phyloP scores from a whole-genome alignment of 2,329 filamentous ascomycete species.

The Fusarium poae region DNA sequence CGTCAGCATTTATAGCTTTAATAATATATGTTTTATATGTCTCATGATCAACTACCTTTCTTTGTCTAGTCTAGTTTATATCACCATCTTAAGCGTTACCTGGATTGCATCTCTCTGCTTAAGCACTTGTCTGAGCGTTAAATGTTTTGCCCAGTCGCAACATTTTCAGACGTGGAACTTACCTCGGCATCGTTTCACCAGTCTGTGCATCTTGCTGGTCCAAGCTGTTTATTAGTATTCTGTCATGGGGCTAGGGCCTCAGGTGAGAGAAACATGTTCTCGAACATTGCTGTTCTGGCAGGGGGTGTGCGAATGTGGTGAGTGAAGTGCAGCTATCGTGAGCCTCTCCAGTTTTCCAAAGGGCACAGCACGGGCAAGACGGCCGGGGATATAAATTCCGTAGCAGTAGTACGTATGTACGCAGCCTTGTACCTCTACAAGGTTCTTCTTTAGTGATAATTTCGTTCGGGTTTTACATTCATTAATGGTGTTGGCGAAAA shows the following conservation, averaged over 20 bases:
- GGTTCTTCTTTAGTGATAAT: conserved; percentile 21
- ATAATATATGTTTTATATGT: conserved; percentile 3
- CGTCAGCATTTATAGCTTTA: conserved; percentile 1
- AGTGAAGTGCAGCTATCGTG: conserved; percentile 21
- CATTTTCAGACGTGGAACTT: conserved; percentile 10
- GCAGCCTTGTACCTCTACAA: conserved; percentile 15
- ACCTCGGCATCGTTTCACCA: conserved; percentile 35
- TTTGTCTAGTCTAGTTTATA: conserved; percentile 5
- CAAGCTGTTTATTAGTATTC: conserved; percentile 16
- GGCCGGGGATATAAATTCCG: conserved; percentile 8
- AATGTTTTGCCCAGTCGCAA: conserved; percentile 37
- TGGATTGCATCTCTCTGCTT: background rate
- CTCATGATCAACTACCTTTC: background rate
- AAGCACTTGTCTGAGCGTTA: background rate
- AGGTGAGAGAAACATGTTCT: conserved; percentile 31
- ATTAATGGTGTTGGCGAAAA: conserved; percentile 10
- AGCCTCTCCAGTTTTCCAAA: background rate
- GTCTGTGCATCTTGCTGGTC: conserved; percentile 26
- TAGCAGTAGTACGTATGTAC: background rate
- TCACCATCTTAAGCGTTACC: conserved; percentile 3
- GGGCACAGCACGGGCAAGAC: background rate
- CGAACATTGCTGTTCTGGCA: conserved; percentile 22
- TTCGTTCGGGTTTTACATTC: conserved; percentile 26
- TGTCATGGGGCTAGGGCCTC: conserved; percentile 15
- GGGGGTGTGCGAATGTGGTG: background rate